Conservation (phyloP, 1,139 yeast genomes). For the Yamadazyma sp. region DNA sequence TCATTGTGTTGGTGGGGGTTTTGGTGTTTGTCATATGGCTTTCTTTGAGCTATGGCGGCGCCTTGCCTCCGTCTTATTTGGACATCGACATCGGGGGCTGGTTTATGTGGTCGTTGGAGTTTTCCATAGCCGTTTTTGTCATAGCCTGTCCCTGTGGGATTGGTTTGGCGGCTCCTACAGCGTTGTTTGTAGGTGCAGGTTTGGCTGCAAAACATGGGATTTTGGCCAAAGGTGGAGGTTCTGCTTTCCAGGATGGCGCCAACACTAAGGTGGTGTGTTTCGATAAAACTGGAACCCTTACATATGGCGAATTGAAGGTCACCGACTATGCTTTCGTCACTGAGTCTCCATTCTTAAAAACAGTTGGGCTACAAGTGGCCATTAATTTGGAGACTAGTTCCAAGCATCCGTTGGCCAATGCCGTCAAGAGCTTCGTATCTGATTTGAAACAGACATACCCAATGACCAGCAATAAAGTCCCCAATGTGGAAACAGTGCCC, state of each 20-base stretch:
- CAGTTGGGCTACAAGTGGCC: conserved; percentile 41
- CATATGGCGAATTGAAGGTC: conserved; percentile 61
- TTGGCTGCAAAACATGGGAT: conserved; percentile 61
- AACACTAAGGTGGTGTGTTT: conserved; percentile 64
- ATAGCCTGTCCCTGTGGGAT: conserved; percentile 52
- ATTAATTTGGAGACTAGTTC: conserved; percentile 66
- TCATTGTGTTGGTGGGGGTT: conserved; percentile 60
- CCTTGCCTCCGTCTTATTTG: conserved; percentile 53
- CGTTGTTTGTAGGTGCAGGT: conserved; percentile 48
- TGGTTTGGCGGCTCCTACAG: conserved; percentile 51
- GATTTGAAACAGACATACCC: conserved; percentile 19
- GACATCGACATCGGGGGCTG: conserved; percentile 74
- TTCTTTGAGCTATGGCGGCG: conserved; percentile 52
- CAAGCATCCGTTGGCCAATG: conserved; percentile 67
- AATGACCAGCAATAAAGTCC: conserved; percentile 41
- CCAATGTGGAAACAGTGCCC: conserved; percentile 50
- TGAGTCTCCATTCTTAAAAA: conserved; percentile 19
- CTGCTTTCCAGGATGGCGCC: conserved; percentile 78
- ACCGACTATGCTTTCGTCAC: conserved; percentile 43
- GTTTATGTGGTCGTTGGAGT: conserved; percentile 75
- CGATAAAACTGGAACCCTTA: conserved; percentile 79
- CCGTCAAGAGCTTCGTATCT: conserved; percentile 45
- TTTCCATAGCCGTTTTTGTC: conserved; percentile 77
- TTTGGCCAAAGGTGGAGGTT: conserved; percentile 78
- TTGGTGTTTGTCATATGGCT: conserved; percentile 72